Evolutionary conservation across 2,329 filamentous ascomycete genomes (phyloP).

Genomic region (Amauroascus niger): DNA sequence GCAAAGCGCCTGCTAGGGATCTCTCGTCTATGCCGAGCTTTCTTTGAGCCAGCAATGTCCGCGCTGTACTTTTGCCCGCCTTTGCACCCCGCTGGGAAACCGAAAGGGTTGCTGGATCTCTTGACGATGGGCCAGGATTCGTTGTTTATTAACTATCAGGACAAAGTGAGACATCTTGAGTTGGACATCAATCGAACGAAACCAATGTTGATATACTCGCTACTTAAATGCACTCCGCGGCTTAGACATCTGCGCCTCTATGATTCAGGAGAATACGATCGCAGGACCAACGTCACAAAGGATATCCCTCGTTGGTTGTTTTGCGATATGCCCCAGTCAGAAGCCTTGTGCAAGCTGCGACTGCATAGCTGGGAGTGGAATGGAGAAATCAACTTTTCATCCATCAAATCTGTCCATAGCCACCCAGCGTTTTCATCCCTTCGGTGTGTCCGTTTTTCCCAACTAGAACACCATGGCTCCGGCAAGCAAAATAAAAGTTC

Average conservation of each 20-base stretch:
- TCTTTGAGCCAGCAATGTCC: conserved; percentile 62
- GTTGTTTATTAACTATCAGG: conserved; percentile 54
- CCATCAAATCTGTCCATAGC: conserved; percentile 47
- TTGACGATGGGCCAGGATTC: conserved; percentile 46
- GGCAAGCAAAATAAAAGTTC: not conserved
- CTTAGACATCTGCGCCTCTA: conserved; percentile 62
- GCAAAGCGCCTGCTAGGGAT: conserved; percentile 54
- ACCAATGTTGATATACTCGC: conserved; percentile 44
- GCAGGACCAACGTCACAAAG: not conserved
- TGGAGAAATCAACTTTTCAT: conserved; percentile 36
- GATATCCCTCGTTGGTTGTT: conserved; percentile 7
- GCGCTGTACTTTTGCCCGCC: conserved; percentile 62
- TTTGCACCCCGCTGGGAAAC: conserved; percentile 46
- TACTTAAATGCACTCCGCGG: conserved; percentile 57
- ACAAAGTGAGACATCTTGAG: conserved; percentile 60
- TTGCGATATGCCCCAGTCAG: conserved; percentile 49
- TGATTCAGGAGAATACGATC: conserved; percentile 36
- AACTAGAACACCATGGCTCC: conserved; percentile 20
- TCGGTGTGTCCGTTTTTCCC: conserved; percentile 30
- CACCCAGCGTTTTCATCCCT: conserved; percentile 45
- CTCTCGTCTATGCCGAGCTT: conserved; percentile 53
- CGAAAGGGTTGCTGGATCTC: conserved; percentile 42
- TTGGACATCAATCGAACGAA: conserved; percentile 54
- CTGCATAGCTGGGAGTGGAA: conserved; percentile 51
- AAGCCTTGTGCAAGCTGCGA: conserved; percentile 43